phyloP scores from a whole-genome alignment of 1,139 yeast genomes.

The Yamadazyma diddensiae region DNA sequence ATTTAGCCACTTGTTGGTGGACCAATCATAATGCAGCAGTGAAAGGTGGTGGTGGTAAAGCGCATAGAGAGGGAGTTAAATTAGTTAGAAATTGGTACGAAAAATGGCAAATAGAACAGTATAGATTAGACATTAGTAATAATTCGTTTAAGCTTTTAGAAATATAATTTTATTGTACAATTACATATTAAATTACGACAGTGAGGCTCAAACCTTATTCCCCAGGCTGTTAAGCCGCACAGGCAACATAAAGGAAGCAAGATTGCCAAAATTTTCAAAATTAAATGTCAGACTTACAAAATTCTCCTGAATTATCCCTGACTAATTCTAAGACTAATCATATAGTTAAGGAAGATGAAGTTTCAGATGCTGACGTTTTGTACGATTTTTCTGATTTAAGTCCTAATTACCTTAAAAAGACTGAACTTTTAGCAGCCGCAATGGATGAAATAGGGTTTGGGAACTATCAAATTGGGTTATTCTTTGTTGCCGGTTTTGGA shows the following conservation, averaged over 20 bases:
- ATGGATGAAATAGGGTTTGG: slow-evolving; percentile 45
- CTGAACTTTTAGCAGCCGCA: slow-evolving; percentile 30
- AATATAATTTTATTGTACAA: too few species aligned
- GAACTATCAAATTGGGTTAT: slow-evolving; percentile 37
- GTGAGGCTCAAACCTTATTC: not conserved
- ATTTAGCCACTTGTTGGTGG: slow-evolving; percentile 39
- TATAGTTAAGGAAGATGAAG: slow-evolving; percentile 1
- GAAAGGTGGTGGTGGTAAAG: slow-evolving; percentile 27
- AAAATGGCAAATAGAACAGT: slow-evolving; percentile 32
- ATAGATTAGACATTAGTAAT: slow-evolving; percentile 7
- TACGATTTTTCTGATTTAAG: slow-evolving; percentile 12
- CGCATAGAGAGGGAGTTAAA: slow-evolving; percentile 26
- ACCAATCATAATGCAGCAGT: slow-evolving; percentile 20
- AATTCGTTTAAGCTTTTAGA: too few species aligned
- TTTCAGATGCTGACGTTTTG: slow-evolving; percentile 7
- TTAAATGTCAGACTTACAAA: not conserved
- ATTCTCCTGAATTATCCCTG: not conserved
- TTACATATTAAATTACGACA: too few species aligned
- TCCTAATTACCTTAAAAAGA: slow-evolving; percentile 29
- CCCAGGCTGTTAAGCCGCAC: too few species aligned
- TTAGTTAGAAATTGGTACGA: slow-evolving; percentile 27
- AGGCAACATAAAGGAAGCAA: too few species aligned
- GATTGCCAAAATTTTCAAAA: too few species aligned
- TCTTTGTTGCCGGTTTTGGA: slow-evolving; percentile 44
- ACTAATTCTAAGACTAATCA: not conserved